Conservation (phyloP, 441 rosid species). For the Aleurites moluccanus region DNA sequence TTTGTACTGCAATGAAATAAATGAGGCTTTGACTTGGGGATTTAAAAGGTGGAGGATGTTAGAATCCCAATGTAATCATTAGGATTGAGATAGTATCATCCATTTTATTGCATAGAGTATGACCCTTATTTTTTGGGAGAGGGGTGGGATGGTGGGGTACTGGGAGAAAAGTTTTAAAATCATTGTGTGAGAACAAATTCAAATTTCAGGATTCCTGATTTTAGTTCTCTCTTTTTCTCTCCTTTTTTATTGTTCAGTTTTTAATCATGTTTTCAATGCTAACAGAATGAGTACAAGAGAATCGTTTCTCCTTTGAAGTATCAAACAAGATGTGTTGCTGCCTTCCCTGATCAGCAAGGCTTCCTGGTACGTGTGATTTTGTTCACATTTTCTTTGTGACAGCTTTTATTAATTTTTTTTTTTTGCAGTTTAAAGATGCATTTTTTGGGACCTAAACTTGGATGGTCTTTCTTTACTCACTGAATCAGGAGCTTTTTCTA, state of each 20-base stretch:
- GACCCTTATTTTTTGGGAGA: neutral
- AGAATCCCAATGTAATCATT: neutral
- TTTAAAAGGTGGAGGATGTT: neutral
- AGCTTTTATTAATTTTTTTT: neutral
- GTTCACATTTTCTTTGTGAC: neutral
- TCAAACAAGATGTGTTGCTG: constrained; percentile 96
- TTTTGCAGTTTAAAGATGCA: neutral
- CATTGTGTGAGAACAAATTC: neutral
- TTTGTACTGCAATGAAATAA: neutral
- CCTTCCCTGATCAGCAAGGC: constrained; percentile 99
- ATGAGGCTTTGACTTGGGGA: neutral
- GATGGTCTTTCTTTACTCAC: neutral
- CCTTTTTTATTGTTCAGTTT: neutral
- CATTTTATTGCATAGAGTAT: neutral
- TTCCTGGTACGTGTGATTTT: constrained; percentile 65
- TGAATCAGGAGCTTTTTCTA: neutral
- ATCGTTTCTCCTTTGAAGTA: constrained; percentile 83
- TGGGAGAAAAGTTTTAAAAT: neutral
- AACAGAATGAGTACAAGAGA: constrained; percentile 86
- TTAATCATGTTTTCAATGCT: constrained; percentile 18
- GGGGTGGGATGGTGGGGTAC: neutral
- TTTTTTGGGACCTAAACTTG: neutral
- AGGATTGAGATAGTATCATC: neutral
- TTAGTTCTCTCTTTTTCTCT: neutral
- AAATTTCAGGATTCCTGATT: neutral